These are phyloP conservation scores for Boletus rubescentipes DNA, from an alignment of 768 basidiomycete genomes.

Conservation along the genomic window DNA sequence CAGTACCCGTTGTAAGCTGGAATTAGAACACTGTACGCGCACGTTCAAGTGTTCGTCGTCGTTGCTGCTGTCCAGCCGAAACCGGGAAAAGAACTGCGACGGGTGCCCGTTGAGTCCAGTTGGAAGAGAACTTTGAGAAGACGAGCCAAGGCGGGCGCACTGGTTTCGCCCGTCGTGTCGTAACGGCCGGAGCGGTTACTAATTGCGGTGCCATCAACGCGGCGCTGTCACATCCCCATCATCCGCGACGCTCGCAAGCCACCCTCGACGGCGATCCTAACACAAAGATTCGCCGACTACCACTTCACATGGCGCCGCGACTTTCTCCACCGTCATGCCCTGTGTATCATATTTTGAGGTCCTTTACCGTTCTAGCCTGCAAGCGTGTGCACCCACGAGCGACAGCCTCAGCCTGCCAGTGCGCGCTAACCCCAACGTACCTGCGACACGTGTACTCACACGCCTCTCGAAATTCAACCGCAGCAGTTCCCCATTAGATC, in stretches of 20 bases:
- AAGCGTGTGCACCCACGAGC: conserved; percentile 2
- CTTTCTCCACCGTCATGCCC: neutral
- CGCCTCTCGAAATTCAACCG: conserved; percentile 29
- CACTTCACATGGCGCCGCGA: neutral
- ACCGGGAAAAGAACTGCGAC: conserved; percentile 6
- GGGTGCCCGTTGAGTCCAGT: conserved; percentile 22
- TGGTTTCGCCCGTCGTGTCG: conserved; percentile 35
- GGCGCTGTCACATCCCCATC: conserved; percentile 18
- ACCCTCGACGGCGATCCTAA: conserved; percentile 11
- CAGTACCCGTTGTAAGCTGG: conserved; percentile 16
- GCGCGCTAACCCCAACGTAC: conserved; percentile 33
- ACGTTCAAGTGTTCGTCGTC: conserved; percentile 17
- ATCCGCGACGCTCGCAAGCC: neutral
- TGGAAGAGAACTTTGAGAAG: conserved; percentile 24
- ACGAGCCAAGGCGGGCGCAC: conserved; percentile 21
- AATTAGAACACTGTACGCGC: conserved; percentile 24
- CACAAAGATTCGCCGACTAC: too few relatives aligned
- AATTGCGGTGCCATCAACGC: conserved; percentile 27
- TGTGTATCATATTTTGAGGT: neutral
- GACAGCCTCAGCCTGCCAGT: neutral
- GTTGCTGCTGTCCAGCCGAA: conserved; percentile 14
- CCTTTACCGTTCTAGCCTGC: neutral
- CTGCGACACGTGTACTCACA: conserved; percentile 35
- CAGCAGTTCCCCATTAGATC: conserved; percentile 25
- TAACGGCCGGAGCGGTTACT: conserved; percentile 31